These are phyloP conservation scores for Penicillium paxilli DNA, from an alignment of 495 filamentous ascomycete genomes.

Conservation along the genomic window DNA sequence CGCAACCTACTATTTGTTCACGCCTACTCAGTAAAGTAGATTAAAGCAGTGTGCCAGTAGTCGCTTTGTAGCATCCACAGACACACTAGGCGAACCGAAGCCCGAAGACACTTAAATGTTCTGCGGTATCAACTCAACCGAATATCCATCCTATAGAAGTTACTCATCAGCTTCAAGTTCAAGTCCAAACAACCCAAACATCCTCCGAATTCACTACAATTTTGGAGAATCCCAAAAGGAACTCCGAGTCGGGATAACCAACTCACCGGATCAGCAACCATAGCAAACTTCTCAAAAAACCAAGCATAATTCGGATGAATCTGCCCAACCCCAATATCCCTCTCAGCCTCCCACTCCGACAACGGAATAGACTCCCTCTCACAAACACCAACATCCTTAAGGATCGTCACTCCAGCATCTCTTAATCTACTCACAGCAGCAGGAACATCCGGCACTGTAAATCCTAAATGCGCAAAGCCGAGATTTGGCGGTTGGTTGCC, in stretches of 20 bases:
- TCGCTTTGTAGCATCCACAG: too few species aligned
- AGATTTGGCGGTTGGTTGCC: slow-evolving; percentile 36
- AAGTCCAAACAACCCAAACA: too few species aligned
- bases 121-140: slow-evolving; percentile 28
- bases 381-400: slow-evolving; percentile 39
- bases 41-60: background rate
- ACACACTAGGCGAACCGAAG: too few species aligned
- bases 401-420: slow-evolving; percentile 27
- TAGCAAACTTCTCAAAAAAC: slow-evolving; percentile 41
- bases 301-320: slow-evolving; percentile 36
- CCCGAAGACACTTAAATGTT: slow-evolving; percentile 6
- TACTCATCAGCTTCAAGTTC: background rate
- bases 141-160: slow-evolving; percentile 27
- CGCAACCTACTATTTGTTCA: background rate
- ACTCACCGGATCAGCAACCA: slow-evolving; percentile 43
- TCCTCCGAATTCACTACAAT: too few species aligned
- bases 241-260: too few species aligned
- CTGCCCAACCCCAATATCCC: slow-evolving; percentile 32
- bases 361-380: slow-evolving; percentile 32
- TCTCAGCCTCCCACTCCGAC: slow-evolving; percentile 36
- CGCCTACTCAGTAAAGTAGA: background rate
- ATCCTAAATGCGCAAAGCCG: slow-evolving; percentile 43
- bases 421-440: slow-evolving; percentile 32
- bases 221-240: too few species aligned
- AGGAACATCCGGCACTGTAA: slow-evolving; percentile 37